phyloP scores from a whole-genome alignment of 345 rosid genomes.

The Citrus cavaleriei region DNA sequence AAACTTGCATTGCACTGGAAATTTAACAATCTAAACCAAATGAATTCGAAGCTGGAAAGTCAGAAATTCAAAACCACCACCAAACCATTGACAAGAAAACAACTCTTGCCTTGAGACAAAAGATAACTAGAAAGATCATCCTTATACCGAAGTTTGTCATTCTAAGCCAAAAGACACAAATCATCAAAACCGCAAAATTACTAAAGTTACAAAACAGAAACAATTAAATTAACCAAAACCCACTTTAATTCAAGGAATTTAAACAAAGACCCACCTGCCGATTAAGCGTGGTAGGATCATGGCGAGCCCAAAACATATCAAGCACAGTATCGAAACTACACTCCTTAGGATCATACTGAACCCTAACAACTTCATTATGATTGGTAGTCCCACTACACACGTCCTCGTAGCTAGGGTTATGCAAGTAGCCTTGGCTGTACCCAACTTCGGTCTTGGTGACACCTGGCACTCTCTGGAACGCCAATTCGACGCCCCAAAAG shows the following conservation, averaged over 20 bases:
- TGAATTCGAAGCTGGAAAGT: background rate
- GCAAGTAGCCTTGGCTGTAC: slow-evolving; percentile 56
- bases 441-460: slow-evolving; percentile 88
- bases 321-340: slow-evolving; percentile 67
- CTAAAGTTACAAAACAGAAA: background rate
- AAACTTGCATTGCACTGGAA: background rate
- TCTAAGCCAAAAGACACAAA: background rate
- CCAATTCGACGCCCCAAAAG: slow-evolving; percentile 95
- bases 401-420: slow-evolving; percentile 75
- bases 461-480: slow-evolving; percentile 79
- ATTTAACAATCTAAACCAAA: background rate
- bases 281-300: slow-evolving; percentile 89
- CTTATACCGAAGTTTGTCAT: background rate
- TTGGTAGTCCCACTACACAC: slow-evolving; percentile 68
- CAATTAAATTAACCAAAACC: background rate
- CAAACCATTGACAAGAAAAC: background rate
- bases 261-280: slow-evolving; percentile 61
- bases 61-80: background rate
- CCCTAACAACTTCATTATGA: slow-evolving; percentile 80
- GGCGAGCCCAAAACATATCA: slow-evolving; percentile 81
- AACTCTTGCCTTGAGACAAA: background rate
- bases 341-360: slow-evolving; percentile 80
- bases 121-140: background rate
- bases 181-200: background rate
- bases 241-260: background rate